phyloP scores from a whole-genome alignment of 331 rosid species.

The Malus hybrid region DNA sequence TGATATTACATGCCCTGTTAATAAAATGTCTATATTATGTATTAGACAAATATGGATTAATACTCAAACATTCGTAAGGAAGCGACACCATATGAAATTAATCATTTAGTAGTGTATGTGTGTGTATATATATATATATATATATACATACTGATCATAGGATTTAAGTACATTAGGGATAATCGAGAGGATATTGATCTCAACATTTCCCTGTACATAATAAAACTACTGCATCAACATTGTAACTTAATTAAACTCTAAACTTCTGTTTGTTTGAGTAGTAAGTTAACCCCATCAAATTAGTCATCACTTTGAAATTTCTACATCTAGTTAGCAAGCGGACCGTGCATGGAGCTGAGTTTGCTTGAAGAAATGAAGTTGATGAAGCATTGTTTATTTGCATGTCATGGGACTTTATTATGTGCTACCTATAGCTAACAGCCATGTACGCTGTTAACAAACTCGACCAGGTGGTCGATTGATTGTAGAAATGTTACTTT shows the following conservation, averaged over 20 bases:
- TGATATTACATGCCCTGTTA: neutral
- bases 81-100: conserved; percentile 20
- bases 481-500: conserved; percentile 4
- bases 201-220: conserved; percentile 52
- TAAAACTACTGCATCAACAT: conserved; percentile 31
- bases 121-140: neutral
- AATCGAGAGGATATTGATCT: neutral
- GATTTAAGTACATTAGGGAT: conserved; percentile 13
- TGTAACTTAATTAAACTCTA: neutral
- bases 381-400: neutral
- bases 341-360: neutral
- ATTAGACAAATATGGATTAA: no score
- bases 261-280: conserved; percentile 14
- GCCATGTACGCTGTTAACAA: conserved; percentile 35
- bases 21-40: neutral
- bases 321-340: neutral
- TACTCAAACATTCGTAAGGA: neutral
- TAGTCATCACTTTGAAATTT: neutral
- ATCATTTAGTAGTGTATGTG: conserved; percentile 5
- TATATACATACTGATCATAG: conserved; percentile 29
- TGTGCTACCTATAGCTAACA: neutral
- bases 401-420: no score
- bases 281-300: conserved; percentile 13
- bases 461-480: conserved; percentile 26
- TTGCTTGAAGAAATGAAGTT: neutral